Conservation (phyloP, 1,284 basidiomycete genomes). For the Dichomitus squalens region DNA sequence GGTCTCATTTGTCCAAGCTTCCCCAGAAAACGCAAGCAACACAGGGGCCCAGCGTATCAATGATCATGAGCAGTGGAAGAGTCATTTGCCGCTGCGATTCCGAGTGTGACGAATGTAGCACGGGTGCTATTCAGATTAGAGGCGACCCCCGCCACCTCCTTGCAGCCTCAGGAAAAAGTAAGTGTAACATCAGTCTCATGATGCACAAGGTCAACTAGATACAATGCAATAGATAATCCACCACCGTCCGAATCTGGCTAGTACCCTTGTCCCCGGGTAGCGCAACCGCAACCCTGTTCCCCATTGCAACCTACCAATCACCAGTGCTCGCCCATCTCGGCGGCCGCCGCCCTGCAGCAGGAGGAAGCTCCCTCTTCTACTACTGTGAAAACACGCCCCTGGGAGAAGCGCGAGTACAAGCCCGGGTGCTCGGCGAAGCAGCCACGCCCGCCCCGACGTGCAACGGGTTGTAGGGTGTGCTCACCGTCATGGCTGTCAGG, state of each 20-base stretch:
- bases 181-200: not conserved
- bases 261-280: not conserved
- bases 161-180: not conserved
- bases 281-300: too few relatives aligned
- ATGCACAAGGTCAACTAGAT: not conserved
- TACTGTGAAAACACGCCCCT: conserved; percentile 24
- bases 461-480: conserved; percentile 27
- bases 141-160: not conserved
- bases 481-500: conserved; percentile 27
- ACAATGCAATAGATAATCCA: not conserved
- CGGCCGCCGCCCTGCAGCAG: conserved; percentile 29
- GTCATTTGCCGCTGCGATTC: too few relatives aligned
- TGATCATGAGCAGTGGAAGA: too few relatives aligned
- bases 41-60: too few relatives aligned
- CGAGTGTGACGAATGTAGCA: too few relatives aligned
- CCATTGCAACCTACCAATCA: too few relatives aligned
- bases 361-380: conserved; percentile 23
- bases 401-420: conserved; percentile 39
- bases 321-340: not conserved
- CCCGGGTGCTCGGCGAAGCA: conserved; percentile 29
- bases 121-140: too few relatives aligned
- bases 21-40: too few relatives aligned
- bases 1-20: too few relatives aligned
- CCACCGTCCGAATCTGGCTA: too few relatives aligned
- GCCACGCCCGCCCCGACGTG: conserved; percentile 3